These are phyloP conservation scores for Russula sp. DNA, from an alignment of 768 basidiomycete genomes.

Conservation along the genomic window DNA sequence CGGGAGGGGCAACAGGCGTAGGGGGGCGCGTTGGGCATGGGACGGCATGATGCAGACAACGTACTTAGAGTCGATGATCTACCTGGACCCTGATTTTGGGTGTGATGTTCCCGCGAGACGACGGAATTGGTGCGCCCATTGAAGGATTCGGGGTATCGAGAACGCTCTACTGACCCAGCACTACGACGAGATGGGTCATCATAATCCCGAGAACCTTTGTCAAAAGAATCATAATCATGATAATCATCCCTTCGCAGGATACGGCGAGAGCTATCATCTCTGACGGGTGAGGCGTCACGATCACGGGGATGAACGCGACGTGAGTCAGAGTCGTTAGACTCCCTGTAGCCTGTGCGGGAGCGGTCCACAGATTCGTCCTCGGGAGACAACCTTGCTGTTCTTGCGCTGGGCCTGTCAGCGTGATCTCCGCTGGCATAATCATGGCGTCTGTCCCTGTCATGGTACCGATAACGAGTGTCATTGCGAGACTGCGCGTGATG, in stretches of 20 bases:
- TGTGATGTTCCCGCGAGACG: slow-evolving; percentile 11
- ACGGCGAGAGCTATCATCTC: slow-evolving; percentile 20
- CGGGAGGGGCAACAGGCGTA: slow-evolving; percentile 19
- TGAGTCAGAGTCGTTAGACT: slow-evolving; percentile 10
- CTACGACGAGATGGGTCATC: slow-evolving; percentile 13
- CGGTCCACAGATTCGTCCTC: slow-evolving; percentile 13
- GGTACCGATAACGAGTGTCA: slow-evolving; percentile 7
- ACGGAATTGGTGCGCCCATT: slow-evolving; percentile 10
- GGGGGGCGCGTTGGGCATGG: slow-evolving; percentile 12
- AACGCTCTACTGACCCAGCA: slow-evolving; percentile 9
- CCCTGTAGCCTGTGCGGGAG: slow-evolving; percentile 12
- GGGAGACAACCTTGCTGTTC: slow-evolving; percentile 8
- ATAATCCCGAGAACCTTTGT: slow-evolving; percentile 17
- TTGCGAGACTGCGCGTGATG: slow-evolving; percentile 1
- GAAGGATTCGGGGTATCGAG: slow-evolving; percentile 13
- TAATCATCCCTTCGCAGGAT: slow-evolving; percentile 17
- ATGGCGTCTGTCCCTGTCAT: slow-evolving; percentile 11
- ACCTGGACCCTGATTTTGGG: slow-evolving; percentile 20
- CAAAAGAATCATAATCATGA: slow-evolving; percentile 17
- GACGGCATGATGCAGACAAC: slow-evolving; percentile 26
- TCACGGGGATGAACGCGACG: slow-evolving; percentile 13
- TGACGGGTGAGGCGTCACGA: slow-evolving; percentile 17
- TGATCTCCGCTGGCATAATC: slow-evolving; percentile 11
- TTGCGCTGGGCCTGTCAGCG: background rate
- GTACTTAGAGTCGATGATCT: slow-evolving; percentile 26